Conservation (phyloP, 2,329 filamentous ascomycete genomes). For the Zalaria sp. region DNA sequence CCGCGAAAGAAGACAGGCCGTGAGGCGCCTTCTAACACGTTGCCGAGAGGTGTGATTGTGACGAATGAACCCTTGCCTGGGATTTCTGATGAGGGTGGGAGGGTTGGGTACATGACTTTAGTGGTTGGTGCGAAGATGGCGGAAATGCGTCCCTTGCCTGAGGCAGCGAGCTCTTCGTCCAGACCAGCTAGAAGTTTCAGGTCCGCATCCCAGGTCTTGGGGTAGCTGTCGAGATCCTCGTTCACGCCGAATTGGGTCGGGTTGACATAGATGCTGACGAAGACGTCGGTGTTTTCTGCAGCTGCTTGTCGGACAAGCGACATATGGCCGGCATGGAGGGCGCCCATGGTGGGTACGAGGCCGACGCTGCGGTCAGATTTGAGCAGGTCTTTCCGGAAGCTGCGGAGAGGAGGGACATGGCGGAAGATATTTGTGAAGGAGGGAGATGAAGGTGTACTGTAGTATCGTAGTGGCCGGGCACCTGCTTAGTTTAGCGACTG, state of each 20-base stretch:
- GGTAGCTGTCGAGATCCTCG: conserved; percentile 82
- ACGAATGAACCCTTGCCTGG: conserved; percentile 78
- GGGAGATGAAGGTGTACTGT: too few relatives aligned
- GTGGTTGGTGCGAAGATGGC: conserved; percentile 81
- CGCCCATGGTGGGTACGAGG: conserved; percentile 94
- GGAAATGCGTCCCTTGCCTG: conserved; percentile 48
- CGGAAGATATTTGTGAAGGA: conserved; percentile 52
- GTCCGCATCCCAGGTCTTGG: conserved; percentile 76
- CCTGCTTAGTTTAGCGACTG: too few relatives aligned
- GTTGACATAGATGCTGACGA: conserved; percentile 91
- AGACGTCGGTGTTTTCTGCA: conserved; percentile 68
- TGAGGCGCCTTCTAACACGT: conserved; percentile 68
- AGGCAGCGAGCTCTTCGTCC: conserved; percentile 53
- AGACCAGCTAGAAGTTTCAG: conserved; percentile 50
- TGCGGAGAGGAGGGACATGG: conserved; percentile 55
- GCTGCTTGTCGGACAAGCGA: conserved; percentile 76
- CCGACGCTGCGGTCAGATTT: conserved; percentile 59
- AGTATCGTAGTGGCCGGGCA: too few relatives aligned
- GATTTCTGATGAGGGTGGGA: conserved; percentile 57
- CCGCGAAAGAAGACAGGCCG: conserved; percentile 92
- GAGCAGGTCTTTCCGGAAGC: conserved; percentile 52
- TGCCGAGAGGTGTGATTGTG: conserved; percentile 71
- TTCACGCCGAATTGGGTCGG: conserved; percentile 86
- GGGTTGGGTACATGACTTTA: conserved; percentile 72
- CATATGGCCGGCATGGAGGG: conserved; percentile 83